Percentiles rank a stretch among this genome's conserved stretches.
Conservation (phyloP, 768 basidiomycete genomes). For the Leccinum pellstonianum region DNA sequence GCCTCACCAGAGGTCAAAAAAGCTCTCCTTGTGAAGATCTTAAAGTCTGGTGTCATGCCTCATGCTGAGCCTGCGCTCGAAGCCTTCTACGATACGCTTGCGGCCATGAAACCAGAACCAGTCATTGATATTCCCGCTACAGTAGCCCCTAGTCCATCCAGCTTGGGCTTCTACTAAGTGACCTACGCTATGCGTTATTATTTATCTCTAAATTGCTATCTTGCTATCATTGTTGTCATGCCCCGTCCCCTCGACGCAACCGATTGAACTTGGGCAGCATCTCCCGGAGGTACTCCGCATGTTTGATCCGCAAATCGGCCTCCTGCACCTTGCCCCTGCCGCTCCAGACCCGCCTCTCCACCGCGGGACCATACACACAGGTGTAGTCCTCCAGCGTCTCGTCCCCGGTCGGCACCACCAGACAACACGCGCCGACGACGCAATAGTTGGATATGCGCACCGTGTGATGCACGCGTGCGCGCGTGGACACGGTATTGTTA, state of each 20-base stretch:
- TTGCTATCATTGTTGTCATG: conserved; percentile 22
- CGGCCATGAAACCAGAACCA: not conserved
- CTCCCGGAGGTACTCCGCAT: conserved; percentile 88
- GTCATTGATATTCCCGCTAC: too few relatives aligned
- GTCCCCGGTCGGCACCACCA: conserved; percentile 75
- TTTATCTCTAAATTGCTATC: too few relatives aligned
- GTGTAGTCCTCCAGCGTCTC: conserved; percentile 82
- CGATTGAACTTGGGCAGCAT: conserved; percentile 90
- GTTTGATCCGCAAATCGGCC: conserved; percentile 78
- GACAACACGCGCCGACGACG: conserved; percentile 76
- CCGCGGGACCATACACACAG: conserved; percentile 74
- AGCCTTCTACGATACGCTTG: conserved; percentile 18
- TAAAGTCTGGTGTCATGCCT: not conserved
- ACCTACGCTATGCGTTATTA: not conserved
- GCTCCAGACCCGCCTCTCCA: conserved; percentile 79
- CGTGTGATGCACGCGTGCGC: conserved; percentile 79
- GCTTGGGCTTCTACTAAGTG: too few relatives aligned
- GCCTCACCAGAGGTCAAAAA: conserved; percentile 15
- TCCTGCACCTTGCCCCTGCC: conserved; percentile 84
- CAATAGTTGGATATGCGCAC: conserved; percentile 79
- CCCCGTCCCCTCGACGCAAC: conserved; percentile 57
- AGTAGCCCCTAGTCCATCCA: too few relatives aligned
- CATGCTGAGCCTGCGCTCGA: conserved; percentile 14
- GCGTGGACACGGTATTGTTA: conserved; percentile 83
- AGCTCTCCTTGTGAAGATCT: conserved; percentile 13